Evolutionary conservation across 2,329 filamentous ascomycete genomes (phyloP), one percentile per base, ranked within the genome.

Genomic region (Clonostachys solani): DNA sequence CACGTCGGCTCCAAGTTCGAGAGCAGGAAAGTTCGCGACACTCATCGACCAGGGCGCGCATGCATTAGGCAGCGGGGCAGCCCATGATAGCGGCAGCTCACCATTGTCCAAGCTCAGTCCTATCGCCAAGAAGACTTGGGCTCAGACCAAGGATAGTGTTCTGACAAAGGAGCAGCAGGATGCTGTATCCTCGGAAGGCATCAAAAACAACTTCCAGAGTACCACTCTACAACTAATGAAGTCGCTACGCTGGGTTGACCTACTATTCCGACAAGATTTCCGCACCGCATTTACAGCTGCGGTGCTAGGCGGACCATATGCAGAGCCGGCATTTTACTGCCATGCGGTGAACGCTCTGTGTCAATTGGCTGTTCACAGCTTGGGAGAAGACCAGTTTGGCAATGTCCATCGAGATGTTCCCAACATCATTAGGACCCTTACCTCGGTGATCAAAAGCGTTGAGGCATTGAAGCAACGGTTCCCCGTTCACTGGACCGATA

Each of bases 381-480:
- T 96, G 46, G 72, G 73, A 5, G 92, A 97, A 64, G 92, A 97
- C 62, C 78, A 78, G 42, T 94, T 84, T 60, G 92, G 92, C 13
- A 87, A 89, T 55, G 92, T 95, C n/a, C 86, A 95, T 54, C 77
- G 83, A 40, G 88, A 94, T 53, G 83, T 97, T 3, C 81, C 87
- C 1, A 69, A 69, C 43, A 84, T 95, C 48, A 81, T 96, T 44
- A 80, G 86, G 42, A 81, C 83, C 2, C 80, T 95, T 50, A 92
- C 89, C 1, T 56, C 64, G 1, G 83, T 87, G 1, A 83, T 91
- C 47, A 76, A 72, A 47, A 82, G 82, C 54, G 70, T 96, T 5
- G 86, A 95, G 57, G 68, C 62, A 2, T 90, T 95, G 60, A 75
- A 83, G 53, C 63, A 64, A 8, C 67, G 58, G 3, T 69, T 86